A percentile compares a stretch with the other conserved stretches of the same genome.
Evolutionary conservation across 2,329 filamentous ascomycete genomes (phyloP).

Genomic region (Talaromyces sp.): DNA sequence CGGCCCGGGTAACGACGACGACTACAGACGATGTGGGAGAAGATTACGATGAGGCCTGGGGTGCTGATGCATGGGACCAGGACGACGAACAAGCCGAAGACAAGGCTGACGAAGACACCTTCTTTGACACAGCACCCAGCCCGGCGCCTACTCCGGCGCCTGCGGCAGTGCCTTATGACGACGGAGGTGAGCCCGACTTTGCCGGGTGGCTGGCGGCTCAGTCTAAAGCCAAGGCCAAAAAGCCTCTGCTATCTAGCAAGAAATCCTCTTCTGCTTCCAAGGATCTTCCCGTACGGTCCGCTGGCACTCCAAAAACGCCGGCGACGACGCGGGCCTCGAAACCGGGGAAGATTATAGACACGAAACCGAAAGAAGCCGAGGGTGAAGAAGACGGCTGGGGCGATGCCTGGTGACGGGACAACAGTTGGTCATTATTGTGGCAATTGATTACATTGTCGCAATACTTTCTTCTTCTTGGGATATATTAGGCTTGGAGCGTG

Average conservation of each 20-base stretch:
- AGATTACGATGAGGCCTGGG: constrained; percentile 49
- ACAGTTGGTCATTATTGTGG: background rate
- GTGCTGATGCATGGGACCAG: constrained; percentile 66
- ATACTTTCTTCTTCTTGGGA: background rate
- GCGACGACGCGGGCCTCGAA: constrained; percentile 34
- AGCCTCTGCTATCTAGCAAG: constrained; percentile 65
- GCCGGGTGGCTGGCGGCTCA: constrained; percentile 91
- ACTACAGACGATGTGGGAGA: constrained; percentile 40
- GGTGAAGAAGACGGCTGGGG: constrained; percentile 43
- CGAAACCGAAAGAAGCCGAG: constrained; percentile 48
- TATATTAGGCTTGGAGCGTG: background rate
- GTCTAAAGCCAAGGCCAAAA: constrained; percentile 65
- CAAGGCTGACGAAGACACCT: constrained; percentile 36
- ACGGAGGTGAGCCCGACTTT: constrained; percentile 88
- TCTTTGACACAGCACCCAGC: constrained; percentile 35
- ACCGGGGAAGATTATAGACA: constrained; percentile 61
- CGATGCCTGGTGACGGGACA: constrained; percentile 33
- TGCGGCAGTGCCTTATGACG: constrained; percentile 59
- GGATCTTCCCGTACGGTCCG: constrained; percentile 26
- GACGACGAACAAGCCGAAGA: constrained; percentile 34
- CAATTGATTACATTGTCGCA: background rate
- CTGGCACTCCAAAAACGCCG: constrained; percentile 32
- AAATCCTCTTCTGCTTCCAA: constrained; percentile 47
- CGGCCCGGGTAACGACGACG: constrained; percentile 41
- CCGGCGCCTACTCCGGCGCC: constrained; percentile 23